These are phyloP conservation scores for Styphnolobium japonicum DNA, from an alignment of 306 rosid species.

Conservation along the genomic window DNA sequence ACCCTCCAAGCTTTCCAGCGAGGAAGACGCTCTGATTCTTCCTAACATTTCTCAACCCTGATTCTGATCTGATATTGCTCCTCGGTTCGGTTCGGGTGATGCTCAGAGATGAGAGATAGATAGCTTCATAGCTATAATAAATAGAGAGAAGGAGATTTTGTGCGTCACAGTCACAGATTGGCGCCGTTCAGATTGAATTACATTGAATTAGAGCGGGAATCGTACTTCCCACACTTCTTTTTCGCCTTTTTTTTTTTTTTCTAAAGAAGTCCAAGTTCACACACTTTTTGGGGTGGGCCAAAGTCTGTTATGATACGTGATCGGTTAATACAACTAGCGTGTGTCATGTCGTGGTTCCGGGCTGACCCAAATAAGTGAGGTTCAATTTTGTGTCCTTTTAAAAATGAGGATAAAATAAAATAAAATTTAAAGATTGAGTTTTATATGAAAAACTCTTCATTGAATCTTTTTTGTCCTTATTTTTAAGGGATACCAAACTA, in stretches of 20 bases:
- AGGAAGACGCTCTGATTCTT: slow-evolving; percentile 59
- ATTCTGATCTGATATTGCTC: neutral
- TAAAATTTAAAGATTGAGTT: too few species aligned
- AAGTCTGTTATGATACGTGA: too few species aligned
- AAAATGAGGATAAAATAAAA: too few species aligned
- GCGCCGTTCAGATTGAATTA: slow-evolving; percentile 18
- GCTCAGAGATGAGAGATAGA: neutral
- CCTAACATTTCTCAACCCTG: slow-evolving; percentile 65
- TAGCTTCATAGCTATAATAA: too few species aligned
- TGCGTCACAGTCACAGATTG: slow-evolving; percentile 1
- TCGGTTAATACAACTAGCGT: too few species aligned
- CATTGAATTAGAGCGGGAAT: slow-evolving; percentile 54
- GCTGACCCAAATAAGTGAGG: too few species aligned
- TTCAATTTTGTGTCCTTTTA: too few species aligned
- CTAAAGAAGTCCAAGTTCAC: too few species aligned
- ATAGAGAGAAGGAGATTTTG: neutral
- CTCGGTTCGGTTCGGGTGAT: slow-evolving; percentile 15
- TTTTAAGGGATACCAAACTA: too few species aligned
- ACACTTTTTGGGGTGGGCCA: neutral
- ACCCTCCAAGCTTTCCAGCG: slow-evolving; percentile 66
- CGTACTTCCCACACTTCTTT: slow-evolving; percentile 25
- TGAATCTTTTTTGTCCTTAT: too few species aligned
- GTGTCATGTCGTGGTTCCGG: too few species aligned
- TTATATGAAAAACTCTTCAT: too few species aligned
- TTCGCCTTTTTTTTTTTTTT: neutral